A percentile compares a stretch with the other conserved stretches of the same genome.
phyloP scores from a whole-genome alignment of 768 basidiomycete species.

The Mycena epipterygia region DNA sequence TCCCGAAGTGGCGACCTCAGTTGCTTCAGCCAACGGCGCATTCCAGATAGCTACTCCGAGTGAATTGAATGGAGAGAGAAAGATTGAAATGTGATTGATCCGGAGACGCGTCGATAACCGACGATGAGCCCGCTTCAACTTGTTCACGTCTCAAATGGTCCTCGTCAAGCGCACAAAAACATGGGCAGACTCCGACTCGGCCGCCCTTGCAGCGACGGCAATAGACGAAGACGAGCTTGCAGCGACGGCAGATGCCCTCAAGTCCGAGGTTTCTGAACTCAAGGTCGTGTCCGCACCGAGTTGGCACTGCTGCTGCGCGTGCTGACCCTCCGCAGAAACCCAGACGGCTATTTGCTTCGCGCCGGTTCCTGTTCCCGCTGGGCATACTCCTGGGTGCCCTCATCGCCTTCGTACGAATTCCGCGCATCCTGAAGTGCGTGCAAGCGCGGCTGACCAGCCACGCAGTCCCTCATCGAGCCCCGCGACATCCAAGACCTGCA shows the following conservation, averaged over 20 bases:
- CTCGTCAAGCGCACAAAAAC: conserved; percentile 49
- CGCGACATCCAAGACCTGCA: conserved; percentile 78
- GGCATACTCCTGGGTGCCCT: conserved; percentile 77
- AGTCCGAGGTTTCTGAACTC: conserved; percentile 39
- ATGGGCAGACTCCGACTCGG: conserved; percentile 41
- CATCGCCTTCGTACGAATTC: conserved; percentile 61
- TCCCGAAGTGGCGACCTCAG: too few species aligned
- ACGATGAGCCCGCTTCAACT: too few species aligned
- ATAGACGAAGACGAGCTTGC: background rate
- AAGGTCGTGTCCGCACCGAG: conserved; percentile 39
- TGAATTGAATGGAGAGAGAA: too few species aligned
- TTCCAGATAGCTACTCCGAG: too few species aligned
- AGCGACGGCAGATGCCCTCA: conserved; percentile 12
- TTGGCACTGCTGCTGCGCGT: too few species aligned
- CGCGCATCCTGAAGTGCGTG: background rate
- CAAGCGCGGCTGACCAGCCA: background rate
- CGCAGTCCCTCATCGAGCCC: conserved; percentile 68
- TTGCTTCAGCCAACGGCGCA: too few species aligned
- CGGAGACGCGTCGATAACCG: too few species aligned
- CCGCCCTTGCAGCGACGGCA: background rate
- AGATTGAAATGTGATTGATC: too few species aligned
- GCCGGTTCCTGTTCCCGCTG: conserved; percentile 78
- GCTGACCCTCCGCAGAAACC: conserved; percentile 40
- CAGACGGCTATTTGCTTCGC: conserved; percentile 46
- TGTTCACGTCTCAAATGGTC: conserved; percentile 49